A percentile compares a stretch with the other conserved stretches of the same genome.
phyloP scores from a whole-genome alignment of 768 basidiomycete species.

The Sutorius australiensis region DNA sequence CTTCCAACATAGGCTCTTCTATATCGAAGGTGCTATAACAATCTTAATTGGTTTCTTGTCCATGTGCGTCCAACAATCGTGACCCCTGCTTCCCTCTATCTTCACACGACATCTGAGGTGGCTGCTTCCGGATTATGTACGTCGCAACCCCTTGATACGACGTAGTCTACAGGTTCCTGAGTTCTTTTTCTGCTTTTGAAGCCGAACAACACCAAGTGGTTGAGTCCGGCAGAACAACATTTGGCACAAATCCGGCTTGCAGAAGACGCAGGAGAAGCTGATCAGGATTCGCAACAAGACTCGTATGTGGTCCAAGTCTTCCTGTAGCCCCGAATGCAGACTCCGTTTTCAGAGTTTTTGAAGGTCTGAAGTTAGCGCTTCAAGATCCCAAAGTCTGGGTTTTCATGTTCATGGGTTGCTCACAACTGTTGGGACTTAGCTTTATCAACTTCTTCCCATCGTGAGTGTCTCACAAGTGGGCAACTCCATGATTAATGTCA shows the following conservation, averaged over 20 bases:
- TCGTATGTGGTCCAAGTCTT: conserved; percentile 41
- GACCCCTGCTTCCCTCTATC: not conserved
- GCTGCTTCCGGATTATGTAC: conserved; percentile 57
- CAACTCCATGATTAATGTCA: not conserved
- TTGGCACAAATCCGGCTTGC: conserved; percentile 66
- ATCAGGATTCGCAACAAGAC: conserved; percentile 52
- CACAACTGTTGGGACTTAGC: conserved; percentile 54
- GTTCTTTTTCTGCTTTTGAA: conserved; percentile 18
- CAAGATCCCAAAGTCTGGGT: conserved; percentile 52
- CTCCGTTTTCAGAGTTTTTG: conserved; percentile 11
- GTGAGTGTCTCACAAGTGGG: conserved; percentile 23
- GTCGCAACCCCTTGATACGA: conserved; percentile 12
- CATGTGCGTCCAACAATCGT: conserved; percentile 36
- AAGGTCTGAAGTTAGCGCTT: conserved; percentile 45
- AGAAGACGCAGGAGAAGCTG: conserved; percentile 66
- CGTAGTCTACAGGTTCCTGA: not conserved
- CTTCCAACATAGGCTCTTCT: conserved; percentile 55
- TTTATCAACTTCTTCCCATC: conserved; percentile 62
- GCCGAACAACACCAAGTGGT: conserved; percentile 63
- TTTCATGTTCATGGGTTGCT: conserved; percentile 51
- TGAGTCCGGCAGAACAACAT: conserved; percentile 45
- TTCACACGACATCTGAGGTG: conserved; percentile 37
- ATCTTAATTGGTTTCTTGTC: conserved; percentile 53
- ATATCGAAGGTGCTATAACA: conserved; percentile 66
- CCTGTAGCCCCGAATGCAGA: not conserved